These are phyloP conservation scores for Rhodotorula toruloides DNA, from an alignment of 768 basidiomycete species.

Conservation along the genomic window DNA sequence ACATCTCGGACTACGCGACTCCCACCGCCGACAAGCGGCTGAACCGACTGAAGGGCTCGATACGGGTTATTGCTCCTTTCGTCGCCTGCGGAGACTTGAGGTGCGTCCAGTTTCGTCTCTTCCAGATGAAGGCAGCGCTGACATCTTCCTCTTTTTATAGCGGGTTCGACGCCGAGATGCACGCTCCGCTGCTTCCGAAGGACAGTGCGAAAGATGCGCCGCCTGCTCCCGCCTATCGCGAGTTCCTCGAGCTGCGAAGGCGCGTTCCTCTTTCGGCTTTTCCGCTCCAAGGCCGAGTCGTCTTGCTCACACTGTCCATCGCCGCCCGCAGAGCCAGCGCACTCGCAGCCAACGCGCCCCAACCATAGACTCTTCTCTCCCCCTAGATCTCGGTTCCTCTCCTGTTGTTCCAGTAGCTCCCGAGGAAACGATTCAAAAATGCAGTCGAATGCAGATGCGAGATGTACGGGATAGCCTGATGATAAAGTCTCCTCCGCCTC, in stretches of 20 bases:
- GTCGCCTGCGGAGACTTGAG: constrained; percentile 44
- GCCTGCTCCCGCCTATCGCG: constrained; percentile 38
- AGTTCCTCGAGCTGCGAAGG: constrained; percentile 35
- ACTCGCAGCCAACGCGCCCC: too few relatives aligned
- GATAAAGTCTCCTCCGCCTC: not conserved
- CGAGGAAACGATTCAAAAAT: too few relatives aligned
- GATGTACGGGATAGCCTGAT: not conserved
- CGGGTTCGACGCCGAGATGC: constrained; percentile 42
- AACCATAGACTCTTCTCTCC: too few relatives aligned
- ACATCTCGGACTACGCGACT: constrained; percentile 1
- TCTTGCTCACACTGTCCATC: not conserved
- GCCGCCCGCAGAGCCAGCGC: not conserved
- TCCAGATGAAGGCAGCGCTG: too few relatives aligned
- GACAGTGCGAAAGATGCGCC: constrained; percentile 29
- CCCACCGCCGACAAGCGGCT: constrained; percentile 2
- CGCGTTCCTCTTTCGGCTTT: not conserved
- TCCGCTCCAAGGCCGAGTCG: not conserved
- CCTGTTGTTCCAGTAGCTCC: not conserved
- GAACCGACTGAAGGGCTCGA: constrained; percentile 30
- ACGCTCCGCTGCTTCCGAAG: constrained; percentile 28
- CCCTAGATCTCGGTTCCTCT: not conserved
- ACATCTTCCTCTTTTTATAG: constrained; percentile 6
- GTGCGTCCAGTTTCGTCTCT: constrained; percentile 8
- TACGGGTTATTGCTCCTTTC: constrained; percentile 42
- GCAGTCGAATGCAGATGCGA: too few relatives aligned